phyloP scores from a whole-genome alignment of 208 protist species.

The Porcisia hertigi region DNA sequence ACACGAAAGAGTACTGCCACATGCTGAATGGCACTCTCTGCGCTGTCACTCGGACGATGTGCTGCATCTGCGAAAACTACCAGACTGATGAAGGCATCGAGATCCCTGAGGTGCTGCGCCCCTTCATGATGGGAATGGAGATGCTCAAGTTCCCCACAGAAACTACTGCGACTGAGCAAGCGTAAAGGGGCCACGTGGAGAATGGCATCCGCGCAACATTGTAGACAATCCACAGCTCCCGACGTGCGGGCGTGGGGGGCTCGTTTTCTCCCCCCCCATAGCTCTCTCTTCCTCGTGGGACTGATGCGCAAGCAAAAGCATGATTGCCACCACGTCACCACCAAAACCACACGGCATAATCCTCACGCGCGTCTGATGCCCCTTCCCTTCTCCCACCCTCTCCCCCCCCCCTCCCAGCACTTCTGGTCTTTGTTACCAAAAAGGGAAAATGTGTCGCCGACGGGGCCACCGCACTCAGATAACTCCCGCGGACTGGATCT shows the following conservation, averaged over 20 bases:
- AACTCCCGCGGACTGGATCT: not conserved
- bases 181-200: conserved; percentile 8
- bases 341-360: not conserved
- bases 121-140: conserved; percentile 89
- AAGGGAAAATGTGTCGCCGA: not conserved
- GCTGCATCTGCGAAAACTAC: conserved; percentile 99
- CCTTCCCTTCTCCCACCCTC: not conserved
- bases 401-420: not conserved
- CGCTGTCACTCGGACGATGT: conserved; percentile 99
- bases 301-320: not conserved
- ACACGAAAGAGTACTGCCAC: conserved; percentile 98
- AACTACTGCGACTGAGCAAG: conserved; percentile 29
- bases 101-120: conserved; percentile 92
- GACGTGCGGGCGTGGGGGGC: not conserved
- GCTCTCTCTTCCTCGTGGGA: not conserved
- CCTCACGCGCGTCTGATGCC: not conserved
- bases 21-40: conserved; percentile 99
- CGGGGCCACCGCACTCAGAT: not conserved
- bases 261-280: not conserved
- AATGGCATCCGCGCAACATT: not conserved
- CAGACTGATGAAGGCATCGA: conserved; percentile 96
- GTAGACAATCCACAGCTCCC: not conserved
- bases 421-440: not conserved
- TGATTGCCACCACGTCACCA: not conserved
- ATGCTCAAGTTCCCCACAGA: conserved; percentile 72